A percentile compares a stretch with the other conserved stretches of the same genome.
Conservation (phyloP, 108 stramenopile genomes). For the Cyclotella cryptica region DNA sequence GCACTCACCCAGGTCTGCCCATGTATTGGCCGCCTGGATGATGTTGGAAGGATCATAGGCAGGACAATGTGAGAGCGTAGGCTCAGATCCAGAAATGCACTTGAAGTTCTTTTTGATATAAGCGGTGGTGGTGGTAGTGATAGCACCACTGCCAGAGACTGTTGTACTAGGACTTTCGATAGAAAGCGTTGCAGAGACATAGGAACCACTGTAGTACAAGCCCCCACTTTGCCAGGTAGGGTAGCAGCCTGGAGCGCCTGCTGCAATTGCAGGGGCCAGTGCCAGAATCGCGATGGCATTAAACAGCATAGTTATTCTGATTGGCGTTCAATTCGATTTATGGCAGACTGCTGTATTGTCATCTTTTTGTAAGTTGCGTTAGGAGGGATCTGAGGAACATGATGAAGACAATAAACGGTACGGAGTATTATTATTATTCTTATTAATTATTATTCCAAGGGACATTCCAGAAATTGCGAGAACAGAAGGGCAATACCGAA, state of each 20-base stretch:
- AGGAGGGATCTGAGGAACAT: too few relatives aligned
- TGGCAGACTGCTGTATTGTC: too few relatives aligned
- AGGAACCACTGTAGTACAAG: neutral
- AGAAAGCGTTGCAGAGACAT: neutral
- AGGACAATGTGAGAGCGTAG: neutral
- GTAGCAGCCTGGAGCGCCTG: neutral
- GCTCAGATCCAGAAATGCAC: neutral
- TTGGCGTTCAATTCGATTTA: too few relatives aligned
- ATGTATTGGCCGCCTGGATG: neutral
- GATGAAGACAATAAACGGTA: too few relatives aligned
- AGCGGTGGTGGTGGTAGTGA: neutral
- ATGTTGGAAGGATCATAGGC: neutral
- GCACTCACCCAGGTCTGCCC: neutral
- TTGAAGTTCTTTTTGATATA: neutral
- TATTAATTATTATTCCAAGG: too few relatives aligned
- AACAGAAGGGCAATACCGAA: too few relatives aligned
- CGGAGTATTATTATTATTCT: too few relatives aligned
- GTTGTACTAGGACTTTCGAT: neutral
- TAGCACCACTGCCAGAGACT: neutral
- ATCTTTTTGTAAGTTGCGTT: too few relatives aligned
- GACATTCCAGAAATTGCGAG: too few relatives aligned
- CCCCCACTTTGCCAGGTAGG: neutral
- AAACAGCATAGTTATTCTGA: too few relatives aligned
- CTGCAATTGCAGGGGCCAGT: neutral
- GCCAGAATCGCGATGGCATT: neutral